These are phyloP conservation scores for Globisporangium spiculum DNA, from an alignment of 352 stramenopile species.

Conservation along the genomic window DNA sequence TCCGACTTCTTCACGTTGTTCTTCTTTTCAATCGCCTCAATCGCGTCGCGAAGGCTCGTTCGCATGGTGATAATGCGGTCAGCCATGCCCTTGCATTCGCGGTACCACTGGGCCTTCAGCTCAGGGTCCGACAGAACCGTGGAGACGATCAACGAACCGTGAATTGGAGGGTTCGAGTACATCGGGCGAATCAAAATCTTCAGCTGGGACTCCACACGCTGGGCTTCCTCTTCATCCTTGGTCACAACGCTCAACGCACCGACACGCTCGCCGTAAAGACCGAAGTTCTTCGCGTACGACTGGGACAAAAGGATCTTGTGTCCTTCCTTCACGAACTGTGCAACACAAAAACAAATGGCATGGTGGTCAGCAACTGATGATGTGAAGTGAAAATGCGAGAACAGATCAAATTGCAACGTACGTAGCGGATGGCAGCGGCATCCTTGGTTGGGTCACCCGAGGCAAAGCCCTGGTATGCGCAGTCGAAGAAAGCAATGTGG, in stretches of 20 bases:
- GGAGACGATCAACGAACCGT: constrained; percentile 97
- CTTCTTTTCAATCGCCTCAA: constrained; percentile 79
- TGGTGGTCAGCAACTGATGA: background rate
- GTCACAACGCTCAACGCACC: constrained; percentile 96
- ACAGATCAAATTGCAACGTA: constrained; percentile 17
- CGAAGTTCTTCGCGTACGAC: constrained; percentile 99
- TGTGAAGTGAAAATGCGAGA: background rate
- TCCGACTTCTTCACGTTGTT: constrained; percentile 78
- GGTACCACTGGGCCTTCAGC: constrained; percentile 93
- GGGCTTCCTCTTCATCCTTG: constrained; percentile 92
- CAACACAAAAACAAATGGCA: background rate
- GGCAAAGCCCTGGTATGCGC: constrained; percentile 98
- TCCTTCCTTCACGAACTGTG: constrained; percentile 96
- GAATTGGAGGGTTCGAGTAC: constrained; percentile 99
- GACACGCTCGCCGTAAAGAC: constrained; percentile 98
- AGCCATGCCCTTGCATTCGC: constrained; percentile 96
- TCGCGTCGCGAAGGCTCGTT: constrained; percentile 65
- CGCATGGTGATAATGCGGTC: constrained; percentile 96
- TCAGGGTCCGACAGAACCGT: constrained; percentile 93
- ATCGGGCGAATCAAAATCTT: constrained; percentile 99
- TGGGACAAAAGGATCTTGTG: constrained; percentile 97
- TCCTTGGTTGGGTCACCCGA: constrained; percentile 96
- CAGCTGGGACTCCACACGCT: constrained; percentile 95
- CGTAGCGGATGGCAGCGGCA: constrained; percentile 92
- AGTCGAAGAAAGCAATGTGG: constrained; percentile 99